phyloP scores from a whole-genome alignment of 139 green algal genomes.

The Spirogloea muscicola region DNA sequence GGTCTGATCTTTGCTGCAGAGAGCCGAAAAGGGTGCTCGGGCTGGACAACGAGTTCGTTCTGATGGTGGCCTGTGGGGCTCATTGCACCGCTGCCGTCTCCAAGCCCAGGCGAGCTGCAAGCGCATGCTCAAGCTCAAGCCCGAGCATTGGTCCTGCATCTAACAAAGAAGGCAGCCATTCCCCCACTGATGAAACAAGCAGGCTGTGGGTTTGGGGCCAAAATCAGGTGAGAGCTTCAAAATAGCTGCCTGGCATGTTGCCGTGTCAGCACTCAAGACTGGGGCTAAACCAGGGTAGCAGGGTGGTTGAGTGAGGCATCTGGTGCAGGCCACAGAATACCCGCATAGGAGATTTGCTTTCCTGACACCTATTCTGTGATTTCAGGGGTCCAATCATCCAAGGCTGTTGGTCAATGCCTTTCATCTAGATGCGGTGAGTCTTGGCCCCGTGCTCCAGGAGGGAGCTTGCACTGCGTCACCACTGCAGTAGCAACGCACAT shows the following conservation, averaged over 20 bases:
- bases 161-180: constrained; percentile 3
- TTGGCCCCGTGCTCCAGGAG: no score
- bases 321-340: constrained; percentile 11
- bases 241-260: background rate
- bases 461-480: no score
- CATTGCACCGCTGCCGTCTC: constrained; percentile 25
- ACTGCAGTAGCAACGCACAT: no score
- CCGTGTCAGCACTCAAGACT: background rate
- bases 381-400: constrained; percentile 30
- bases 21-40: constrained; percentile 3
- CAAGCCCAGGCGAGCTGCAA: background rate
- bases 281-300: background rate
- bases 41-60: constrained; percentile 11
- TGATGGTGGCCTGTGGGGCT: constrained; percentile 6
- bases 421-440: no score
- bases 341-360: constrained; percentile 1
- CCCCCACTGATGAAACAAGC: no score
- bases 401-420: constrained; percentile 29
- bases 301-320: background rate
- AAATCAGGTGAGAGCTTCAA: constrained; percentile 20
- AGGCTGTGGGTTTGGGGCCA: constrained; percentile 37
- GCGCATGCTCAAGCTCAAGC: no score
- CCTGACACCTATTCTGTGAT: background rate
- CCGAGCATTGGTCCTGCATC: no score
- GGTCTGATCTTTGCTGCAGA: no score